Conservation (phyloP, 2,329 filamentous ascomycete genomes). For the Didymella exigua region DNA sequence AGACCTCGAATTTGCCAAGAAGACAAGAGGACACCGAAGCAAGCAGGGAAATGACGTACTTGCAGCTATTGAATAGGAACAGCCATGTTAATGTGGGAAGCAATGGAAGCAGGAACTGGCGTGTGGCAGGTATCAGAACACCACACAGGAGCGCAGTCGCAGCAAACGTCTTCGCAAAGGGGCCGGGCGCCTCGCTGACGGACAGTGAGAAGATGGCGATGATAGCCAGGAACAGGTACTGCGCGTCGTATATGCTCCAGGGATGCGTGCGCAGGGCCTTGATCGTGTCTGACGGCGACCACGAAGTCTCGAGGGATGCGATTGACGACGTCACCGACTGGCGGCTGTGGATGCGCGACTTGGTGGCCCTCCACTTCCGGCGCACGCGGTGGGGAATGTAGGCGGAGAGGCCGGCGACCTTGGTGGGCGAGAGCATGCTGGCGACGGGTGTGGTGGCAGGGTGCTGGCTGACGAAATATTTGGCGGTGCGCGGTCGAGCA, state of each 20-base stretch:
- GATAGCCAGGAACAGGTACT: constrained; percentile 77
- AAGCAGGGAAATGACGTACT: constrained; percentile 65
- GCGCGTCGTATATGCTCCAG: constrained; percentile 82
- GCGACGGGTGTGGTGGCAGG: constrained; percentile 37
- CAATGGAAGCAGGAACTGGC: constrained; percentile 90
- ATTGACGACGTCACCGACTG: constrained; percentile 74
- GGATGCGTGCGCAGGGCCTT: constrained; percentile 75
- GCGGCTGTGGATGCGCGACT: constrained; percentile 69
- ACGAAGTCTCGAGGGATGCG: constrained; percentile 78
- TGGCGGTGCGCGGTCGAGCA: constrained; percentile 33
- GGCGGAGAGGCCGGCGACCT: constrained; percentile 55
- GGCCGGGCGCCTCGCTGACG: constrained; percentile 79
- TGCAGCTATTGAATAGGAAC: constrained; percentile 88
- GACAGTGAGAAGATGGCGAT: constrained; percentile 82
- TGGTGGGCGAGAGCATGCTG: constrained; percentile 51
- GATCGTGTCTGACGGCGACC: constrained; percentile 79
- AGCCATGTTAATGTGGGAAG: constrained; percentile 85
- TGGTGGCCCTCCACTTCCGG: constrained; percentile 64
- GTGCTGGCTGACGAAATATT: constrained; percentile 9
- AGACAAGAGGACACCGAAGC: constrained; percentile 5
- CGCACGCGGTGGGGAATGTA: constrained; percentile 69
- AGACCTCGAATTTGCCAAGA: constrained; percentile 3
- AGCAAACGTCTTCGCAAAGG: constrained; percentile 75
- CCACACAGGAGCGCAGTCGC: constrained; percentile 71
- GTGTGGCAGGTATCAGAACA: constrained; percentile 79